These are phyloP conservation scores for Parastagonospora avenae DNA, from an alignment of 2,329 filamentous ascomycete genomes.

Conservation along the genomic window DNA sequence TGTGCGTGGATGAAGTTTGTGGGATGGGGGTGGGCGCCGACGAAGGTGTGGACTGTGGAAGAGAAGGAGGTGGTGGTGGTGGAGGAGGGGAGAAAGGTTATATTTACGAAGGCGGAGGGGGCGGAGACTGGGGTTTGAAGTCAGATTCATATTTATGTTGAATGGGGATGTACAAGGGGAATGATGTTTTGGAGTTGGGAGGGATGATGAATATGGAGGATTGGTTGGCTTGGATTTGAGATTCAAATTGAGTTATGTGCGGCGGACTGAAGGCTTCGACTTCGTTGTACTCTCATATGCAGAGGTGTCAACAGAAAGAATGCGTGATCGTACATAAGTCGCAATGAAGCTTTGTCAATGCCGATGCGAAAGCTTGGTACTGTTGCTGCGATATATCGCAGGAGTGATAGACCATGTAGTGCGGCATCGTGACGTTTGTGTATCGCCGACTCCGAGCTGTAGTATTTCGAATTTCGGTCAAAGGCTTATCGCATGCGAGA, in stretches of 20 bases:
- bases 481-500: too few relatives aligned
- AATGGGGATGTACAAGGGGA: background rate
- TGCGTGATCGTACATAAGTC: conserved; percentile 3
- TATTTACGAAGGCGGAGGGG: conserved; percentile 52
- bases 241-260: background rate
- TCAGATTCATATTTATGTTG: background rate
- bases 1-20: conserved; percentile 31
- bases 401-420: conserved; percentile 52
- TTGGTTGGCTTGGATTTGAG: background rate
- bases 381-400: conserved; percentile 38
- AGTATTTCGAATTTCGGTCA: too few relatives aligned
- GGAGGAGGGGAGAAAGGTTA: conserved; percentile 49
- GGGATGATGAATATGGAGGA: background rate
- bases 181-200: too few relatives aligned
- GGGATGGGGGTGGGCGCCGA: conserved; percentile 1
- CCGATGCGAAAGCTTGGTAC: conserved; percentile 46
- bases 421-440: conserved; percentile 45
- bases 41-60: background rate
- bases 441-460: background rate
- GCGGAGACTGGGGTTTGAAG: conserved; percentile 35
- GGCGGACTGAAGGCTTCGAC: too few relatives aligned
- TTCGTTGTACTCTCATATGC: too few relatives aligned
- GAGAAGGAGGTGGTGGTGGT: conserved; percentile 49
- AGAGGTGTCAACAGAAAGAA: too few relatives aligned
- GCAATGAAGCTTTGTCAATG: conserved; percentile 51